Conservation (phyloP, 176 grass and related monocot species). For the Phoenix roebelenii region DNA sequence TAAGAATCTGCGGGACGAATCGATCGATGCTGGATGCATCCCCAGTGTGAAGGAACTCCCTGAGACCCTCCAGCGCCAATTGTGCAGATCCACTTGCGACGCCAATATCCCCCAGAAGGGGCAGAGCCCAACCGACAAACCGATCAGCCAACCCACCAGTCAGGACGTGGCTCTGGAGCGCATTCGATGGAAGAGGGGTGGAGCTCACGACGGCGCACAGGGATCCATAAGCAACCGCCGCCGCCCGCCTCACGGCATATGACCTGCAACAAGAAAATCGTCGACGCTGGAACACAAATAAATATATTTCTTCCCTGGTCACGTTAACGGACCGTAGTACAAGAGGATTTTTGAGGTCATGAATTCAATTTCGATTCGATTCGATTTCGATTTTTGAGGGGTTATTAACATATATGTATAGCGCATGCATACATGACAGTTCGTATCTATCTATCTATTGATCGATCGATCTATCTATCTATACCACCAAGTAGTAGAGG, state of each 20-base stretch:
- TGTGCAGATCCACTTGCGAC: constrained; percentile 23
- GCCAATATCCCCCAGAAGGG: constrained; percentile 49
- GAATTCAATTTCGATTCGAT: no score
- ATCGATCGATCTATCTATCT: no score
- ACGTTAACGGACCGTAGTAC: no score
- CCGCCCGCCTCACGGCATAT: constrained; percentile 56
- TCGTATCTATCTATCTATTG: no score
- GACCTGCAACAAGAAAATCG: constrained; percentile 37
- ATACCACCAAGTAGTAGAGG: no score
- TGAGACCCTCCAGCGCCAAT: constrained; percentile 64
- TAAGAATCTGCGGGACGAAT: constrained; percentile 64
- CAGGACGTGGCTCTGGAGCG: constrained; percentile 32
- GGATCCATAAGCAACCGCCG: constrained; percentile 66
- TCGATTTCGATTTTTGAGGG: no score
- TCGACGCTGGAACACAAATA: background rate
- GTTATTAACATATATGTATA: no score
- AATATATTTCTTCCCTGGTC: background rate
- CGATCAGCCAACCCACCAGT: constrained; percentile 61
- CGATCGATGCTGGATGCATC: constrained; percentile 50
- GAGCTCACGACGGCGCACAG: constrained; percentile 63
- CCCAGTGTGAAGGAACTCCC: constrained; percentile 55
- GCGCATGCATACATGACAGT: no score
- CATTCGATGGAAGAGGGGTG: constrained; percentile 15
- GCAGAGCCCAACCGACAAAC: constrained; percentile 79
- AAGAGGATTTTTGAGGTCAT: no score